Conservation (phyloP, 2,329 filamentous ascomycete genomes). For the Trichocomaceae sp. region DNA sequence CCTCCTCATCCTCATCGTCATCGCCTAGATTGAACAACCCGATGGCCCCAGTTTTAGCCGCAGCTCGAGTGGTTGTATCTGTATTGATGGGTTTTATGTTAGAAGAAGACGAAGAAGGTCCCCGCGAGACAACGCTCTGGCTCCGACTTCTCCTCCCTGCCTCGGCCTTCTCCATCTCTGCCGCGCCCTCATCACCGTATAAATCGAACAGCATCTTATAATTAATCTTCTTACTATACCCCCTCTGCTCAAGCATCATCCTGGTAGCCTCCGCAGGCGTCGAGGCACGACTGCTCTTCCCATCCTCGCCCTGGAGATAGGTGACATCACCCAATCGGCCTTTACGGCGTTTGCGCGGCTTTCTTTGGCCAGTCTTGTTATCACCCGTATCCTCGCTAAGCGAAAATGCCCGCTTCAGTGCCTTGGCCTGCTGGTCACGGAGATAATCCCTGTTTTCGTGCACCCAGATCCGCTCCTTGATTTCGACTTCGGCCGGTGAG, state of each 20-base stretch:
- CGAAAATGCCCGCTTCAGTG: slow-evolving; percentile 64
- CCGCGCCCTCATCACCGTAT: slow-evolving; percentile 32
- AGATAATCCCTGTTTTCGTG: slow-evolving; percentile 93
- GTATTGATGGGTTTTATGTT: slow-evolving; percentile 9
- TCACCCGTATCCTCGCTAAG: slow-evolving; percentile 40
- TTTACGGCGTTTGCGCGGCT: slow-evolving; percentile 46
- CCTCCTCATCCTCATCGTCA: slow-evolving; percentile 21
- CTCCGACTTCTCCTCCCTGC: slow-evolving; percentile 27
- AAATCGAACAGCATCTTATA: slow-evolving; percentile 45
- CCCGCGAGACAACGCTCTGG: slow-evolving; percentile 25
- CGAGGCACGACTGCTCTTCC: slow-evolving; percentile 58
- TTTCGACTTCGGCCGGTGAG: slow-evolving; percentile 62
- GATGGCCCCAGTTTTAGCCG: neutral
- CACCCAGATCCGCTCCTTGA: slow-evolving; percentile 91
- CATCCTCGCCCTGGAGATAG: slow-evolving; percentile 51
- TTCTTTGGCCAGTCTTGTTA: slow-evolving; percentile 23
- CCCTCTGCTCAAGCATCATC: slow-evolving; percentile 60
- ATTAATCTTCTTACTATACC: slow-evolving; percentile 69
- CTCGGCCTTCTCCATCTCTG: slow-evolving; percentile 24
- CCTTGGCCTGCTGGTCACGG: slow-evolving; percentile 75
- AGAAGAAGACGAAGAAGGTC: neutral
- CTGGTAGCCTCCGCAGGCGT: slow-evolving; percentile 64
- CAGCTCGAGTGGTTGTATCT: slow-evolving; percentile 14
- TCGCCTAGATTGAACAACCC: slow-evolving; percentile 13
- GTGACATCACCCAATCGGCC: slow-evolving; percentile 42